phyloP scores from a whole-genome alignment of 2,329 filamentous ascomycete genomes.

The Hypoxylon sp. region DNA sequence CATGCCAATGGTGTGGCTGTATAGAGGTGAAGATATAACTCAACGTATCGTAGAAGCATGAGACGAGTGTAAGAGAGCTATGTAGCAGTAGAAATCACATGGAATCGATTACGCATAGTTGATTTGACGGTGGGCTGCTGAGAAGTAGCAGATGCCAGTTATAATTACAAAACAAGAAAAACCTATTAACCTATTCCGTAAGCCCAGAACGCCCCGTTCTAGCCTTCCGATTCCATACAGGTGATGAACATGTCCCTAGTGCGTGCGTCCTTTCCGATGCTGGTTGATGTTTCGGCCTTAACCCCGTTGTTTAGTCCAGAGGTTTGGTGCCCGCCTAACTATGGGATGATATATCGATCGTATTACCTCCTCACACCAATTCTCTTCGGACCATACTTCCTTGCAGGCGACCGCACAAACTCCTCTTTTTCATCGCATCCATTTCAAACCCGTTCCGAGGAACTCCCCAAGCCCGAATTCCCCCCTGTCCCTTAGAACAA shows the following conservation, averaged over 20 bases:
- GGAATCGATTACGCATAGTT: constrained; percentile 22
- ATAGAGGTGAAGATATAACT: constrained; percentile 20
- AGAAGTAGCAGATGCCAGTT: constrained; percentile 23
- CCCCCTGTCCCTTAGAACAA: constrained; percentile 62
- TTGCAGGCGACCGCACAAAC: neutral
- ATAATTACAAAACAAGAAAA: constrained; percentile 28
- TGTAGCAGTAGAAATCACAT: constrained; percentile 32
- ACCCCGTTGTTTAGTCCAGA: neutral
- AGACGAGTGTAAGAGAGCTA: constrained; percentile 15
- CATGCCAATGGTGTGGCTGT: constrained; percentile 29
- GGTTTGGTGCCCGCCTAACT: neutral
- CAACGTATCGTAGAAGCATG: constrained; percentile 27
- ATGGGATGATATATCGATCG: neutral
- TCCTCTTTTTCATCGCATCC: neutral
- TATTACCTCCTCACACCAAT: constrained; percentile 18
- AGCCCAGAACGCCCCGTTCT: constrained; percentile 30
- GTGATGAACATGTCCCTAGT: constrained; percentile 15
- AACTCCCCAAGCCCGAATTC: neutral
- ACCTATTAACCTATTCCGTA: constrained; percentile 17
- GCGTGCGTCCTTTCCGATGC: constrained; percentile 20
- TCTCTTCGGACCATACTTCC: neutral
- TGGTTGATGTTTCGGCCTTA: neutral
- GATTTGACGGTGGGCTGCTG: constrained; percentile 13
- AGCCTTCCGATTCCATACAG: constrained; percentile 6
- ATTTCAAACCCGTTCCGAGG: neutral